A percentile compares a stretch with the other conserved stretches of the same genome.
phyloP scores from a whole-genome alignment of 2,329 filamentous ascomycete species.

The Diaporthe batatas region DNA sequence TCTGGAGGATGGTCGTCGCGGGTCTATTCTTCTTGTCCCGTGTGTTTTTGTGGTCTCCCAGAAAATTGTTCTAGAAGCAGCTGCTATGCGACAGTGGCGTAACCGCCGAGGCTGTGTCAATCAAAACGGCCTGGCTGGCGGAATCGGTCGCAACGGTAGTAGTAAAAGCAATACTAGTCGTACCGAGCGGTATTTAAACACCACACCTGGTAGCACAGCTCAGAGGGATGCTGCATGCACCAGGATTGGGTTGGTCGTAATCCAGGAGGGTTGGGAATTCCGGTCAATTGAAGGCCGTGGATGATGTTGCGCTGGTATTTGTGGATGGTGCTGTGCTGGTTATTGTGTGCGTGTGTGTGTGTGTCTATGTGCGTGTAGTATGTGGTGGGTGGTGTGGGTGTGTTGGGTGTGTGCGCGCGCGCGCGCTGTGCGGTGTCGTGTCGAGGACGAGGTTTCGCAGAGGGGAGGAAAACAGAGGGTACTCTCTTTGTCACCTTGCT shows the following conservation, averaged over 20 bases:
- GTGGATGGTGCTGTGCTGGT: no score
- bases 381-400: background rate
- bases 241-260: slow-evolving; percentile 8
- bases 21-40: background rate
- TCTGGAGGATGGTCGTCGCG: background rate
- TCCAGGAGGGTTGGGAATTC: background rate
- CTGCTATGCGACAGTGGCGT: slow-evolving; percentile 10
- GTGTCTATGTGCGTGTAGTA: background rate
- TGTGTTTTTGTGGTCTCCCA: background rate
- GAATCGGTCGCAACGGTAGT: background rate
- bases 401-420: background rate
- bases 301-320: background rate
- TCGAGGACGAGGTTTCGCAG: slow-evolving; percentile 7
- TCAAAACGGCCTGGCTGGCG: slow-evolving; percentile 11
- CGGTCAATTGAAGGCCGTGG: slow-evolving; percentile 24
- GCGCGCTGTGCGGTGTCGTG: slow-evolving; percentile 5
- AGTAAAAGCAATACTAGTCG: background rate
- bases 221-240: slow-evolving; percentile 21
- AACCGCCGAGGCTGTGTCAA: background rate
- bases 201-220: slow-evolving; percentile 6
- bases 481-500: slow-evolving; percentile 25
- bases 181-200: background rate
- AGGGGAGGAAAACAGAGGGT: slow-evolving; percentile 23
- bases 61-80: background rate
- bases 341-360: background rate